Conservation (phyloP, 2,329 filamentous ascomycete genomes). For the Arthroderma sp. region DNA sequence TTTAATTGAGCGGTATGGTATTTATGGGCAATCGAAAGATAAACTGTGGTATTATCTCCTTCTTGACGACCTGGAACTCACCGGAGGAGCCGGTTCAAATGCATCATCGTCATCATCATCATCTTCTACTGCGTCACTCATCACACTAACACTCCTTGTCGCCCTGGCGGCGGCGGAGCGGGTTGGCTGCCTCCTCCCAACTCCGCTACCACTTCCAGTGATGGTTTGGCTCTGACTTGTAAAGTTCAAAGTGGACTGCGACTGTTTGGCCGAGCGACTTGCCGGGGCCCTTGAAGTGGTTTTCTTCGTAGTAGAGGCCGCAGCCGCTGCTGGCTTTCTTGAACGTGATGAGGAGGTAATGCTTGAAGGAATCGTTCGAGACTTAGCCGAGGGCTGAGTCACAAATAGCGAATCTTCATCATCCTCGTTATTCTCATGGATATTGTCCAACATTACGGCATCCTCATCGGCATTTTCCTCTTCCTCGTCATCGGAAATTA, state of each 20-base stretch:
- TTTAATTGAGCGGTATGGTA: too few relatives aligned
- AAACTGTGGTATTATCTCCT: slow-evolving; percentile 12
- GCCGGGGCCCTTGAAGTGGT: slow-evolving; percentile 20
- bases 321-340: slow-evolving; percentile 12
- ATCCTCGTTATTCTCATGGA: slow-evolving; percentile 19
- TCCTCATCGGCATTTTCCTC: slow-evolving; percentile 26
- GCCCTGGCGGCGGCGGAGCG: slow-evolving; percentile 14
- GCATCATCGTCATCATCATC: slow-evolving; percentile 33
- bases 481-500: slow-evolving; percentile 6
- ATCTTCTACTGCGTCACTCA: slow-evolving; percentile 27
- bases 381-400: slow-evolving; percentile 19
- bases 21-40: too few relatives aligned
- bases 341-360: slow-evolving; percentile 8
- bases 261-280: slow-evolving; percentile 15
- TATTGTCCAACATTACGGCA: slow-evolving; percentile 27
- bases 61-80: slow-evolving; percentile 9
- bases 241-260: slow-evolving; percentile 32
- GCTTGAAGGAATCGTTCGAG: slow-evolving; percentile 8
- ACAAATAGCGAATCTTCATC: slow-evolving; percentile 29
- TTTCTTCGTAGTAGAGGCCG: slow-evolving; percentile 16
- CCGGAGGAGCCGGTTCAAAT: slow-evolving; percentile 28
- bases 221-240: slow-evolving; percentile 13
- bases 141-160: slow-evolving; percentile 21
- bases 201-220: slow-evolving; percentile 16
- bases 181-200: slow-evolving; percentile 16